phyloP scores from a whole-genome alignment of 768 basidiomycete species.

The Podaxis sp. region DNA sequence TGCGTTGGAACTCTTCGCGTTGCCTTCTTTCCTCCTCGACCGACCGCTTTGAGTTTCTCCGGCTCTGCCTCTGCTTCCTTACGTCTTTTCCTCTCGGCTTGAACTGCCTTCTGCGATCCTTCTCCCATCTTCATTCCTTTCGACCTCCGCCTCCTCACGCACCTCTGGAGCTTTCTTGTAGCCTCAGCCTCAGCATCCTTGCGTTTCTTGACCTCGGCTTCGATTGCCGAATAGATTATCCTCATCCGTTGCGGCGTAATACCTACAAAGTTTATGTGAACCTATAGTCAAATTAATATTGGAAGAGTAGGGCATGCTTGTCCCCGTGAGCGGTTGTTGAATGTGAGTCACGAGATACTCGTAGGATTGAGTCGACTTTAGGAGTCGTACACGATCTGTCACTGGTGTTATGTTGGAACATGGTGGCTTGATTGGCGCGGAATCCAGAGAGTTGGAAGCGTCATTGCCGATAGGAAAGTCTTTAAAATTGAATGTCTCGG shows the following conservation, averaged over 20 bases:
- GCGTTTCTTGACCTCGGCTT: neutral
- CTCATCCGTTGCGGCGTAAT: neutral
- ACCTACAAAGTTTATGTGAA: neutral
- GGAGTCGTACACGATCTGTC: neutral
- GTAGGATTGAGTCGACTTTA: neutral
- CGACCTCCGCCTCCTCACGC: neutral
- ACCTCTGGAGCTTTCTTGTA: neutral
- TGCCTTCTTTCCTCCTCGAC: no score
- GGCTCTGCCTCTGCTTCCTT: neutral
- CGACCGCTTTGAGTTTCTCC: no score
- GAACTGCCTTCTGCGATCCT: neutral
- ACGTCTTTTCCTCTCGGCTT: neutral
- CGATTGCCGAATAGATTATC: neutral
- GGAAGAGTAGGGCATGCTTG: neutral
- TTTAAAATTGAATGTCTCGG: neutral
- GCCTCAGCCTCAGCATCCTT: neutral
- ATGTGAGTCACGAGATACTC: neutral
- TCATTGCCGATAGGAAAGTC: neutral
- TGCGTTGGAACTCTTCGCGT: no score
- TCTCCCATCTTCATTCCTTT: neutral
- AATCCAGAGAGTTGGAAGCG: neutral
- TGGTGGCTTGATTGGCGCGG: no score
- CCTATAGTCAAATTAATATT: neutral
- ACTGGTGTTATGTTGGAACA: neutral
- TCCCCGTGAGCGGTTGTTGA: neutral